These are phyloP conservation scores for Suillus cothurnatus DNA, from an alignment of 768 basidiomycete species.

Conservation along the genomic window DNA sequence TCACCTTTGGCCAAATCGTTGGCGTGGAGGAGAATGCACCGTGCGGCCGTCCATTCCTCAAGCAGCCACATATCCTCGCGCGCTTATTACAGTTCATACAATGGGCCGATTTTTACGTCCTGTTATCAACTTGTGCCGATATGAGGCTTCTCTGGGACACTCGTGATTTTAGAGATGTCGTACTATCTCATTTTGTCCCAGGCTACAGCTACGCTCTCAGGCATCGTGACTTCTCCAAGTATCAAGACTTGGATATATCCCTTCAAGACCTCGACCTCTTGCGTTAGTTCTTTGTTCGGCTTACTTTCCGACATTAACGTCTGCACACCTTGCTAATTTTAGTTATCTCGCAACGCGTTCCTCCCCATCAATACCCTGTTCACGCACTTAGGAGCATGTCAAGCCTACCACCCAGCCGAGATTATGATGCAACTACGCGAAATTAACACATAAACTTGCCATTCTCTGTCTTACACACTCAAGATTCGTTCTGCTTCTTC, in stretches of 20 bases:
- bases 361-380: constrained; percentile 71
- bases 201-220: constrained; percentile 51
- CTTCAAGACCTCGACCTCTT: constrained; percentile 65
- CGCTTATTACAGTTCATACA: constrained; percentile 31
- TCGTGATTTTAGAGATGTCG: constrained; percentile 37
- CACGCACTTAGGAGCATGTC: constrained; percentile 61
- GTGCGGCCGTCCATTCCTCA: constrained; percentile 29
- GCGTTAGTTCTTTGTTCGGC: constrained; percentile 47
- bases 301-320: constrained; percentile 13
- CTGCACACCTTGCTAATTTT: constrained; percentile 10
- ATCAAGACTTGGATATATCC: constrained; percentile 51
- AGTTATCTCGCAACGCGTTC: constrained; percentile 69
- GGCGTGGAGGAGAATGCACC: constrained; percentile 33
- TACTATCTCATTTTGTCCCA: constrained; percentile 56
- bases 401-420: constrained; percentile 29
- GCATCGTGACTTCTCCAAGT: constrained; percentile 40
- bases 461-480: constrained; percentile 65
- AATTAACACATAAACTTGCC: constrained; percentile 40
- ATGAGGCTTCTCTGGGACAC: constrained; percentile 37
- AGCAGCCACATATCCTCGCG: constrained; percentile 37
- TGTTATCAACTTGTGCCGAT: constrained; percentile 37
- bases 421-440: constrained; percentile 28
- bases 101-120: constrained; percentile 44
- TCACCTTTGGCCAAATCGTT: constrained; percentile 18
- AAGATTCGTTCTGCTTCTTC: constrained; percentile 72